A percentile compares a stretch with the other conserved stretches of the same genome.
These are phyloP conservation scores for Colletotrichum aenigma DNA, from an alignment of 2,329 filamentous ascomycete genomes.

Conservation along the genomic window DNA sequence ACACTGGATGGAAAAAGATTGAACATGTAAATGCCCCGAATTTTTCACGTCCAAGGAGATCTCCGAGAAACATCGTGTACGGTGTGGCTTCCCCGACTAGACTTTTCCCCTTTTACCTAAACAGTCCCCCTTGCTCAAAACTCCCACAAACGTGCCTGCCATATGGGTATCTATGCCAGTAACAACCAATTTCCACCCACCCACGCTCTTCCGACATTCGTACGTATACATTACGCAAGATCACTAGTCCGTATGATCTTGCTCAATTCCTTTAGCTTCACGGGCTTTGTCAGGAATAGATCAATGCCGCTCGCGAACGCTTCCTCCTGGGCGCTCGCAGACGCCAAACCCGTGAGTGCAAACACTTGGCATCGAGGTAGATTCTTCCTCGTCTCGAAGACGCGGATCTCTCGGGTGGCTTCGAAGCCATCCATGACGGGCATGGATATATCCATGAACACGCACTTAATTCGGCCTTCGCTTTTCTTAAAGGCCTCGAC, in stretches of 20 bases:
- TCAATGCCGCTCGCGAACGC: conserved; percentile 58
- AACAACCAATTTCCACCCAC: background rate
- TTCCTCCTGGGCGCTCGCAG: conserved; percentile 53
- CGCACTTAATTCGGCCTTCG: conserved; percentile 27
- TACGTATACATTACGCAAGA: background rate
- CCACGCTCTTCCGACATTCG: fast-evolving
- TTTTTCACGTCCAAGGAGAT: background rate
- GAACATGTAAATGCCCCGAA: no score
- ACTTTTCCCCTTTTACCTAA: background rate
- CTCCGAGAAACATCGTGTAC: background rate
- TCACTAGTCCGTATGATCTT: background rate
- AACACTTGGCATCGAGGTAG: conserved; percentile 50
- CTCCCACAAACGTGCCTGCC: background rate
- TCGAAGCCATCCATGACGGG: conserved; percentile 60
- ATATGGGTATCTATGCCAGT: background rate
- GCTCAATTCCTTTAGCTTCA: conserved; percentile 45
- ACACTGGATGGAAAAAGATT: no score
- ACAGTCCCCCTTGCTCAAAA: background rate
- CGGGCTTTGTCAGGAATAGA: conserved; percentile 59
- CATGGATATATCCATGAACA: conserved; percentile 60
- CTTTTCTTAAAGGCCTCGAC: conserved; percentile 30
- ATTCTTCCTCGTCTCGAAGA: conserved; percentile 47
- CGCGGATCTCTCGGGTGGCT: conserved; percentile 53
- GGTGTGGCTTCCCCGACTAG: background rate
- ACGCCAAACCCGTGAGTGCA: conserved; percentile 57